Evolutionary conservation across 106 monocot genomes (phyloP), one percentile per base, ranked within the genome.

Genomic region (Acanthochlamys bracteata): DNA sequence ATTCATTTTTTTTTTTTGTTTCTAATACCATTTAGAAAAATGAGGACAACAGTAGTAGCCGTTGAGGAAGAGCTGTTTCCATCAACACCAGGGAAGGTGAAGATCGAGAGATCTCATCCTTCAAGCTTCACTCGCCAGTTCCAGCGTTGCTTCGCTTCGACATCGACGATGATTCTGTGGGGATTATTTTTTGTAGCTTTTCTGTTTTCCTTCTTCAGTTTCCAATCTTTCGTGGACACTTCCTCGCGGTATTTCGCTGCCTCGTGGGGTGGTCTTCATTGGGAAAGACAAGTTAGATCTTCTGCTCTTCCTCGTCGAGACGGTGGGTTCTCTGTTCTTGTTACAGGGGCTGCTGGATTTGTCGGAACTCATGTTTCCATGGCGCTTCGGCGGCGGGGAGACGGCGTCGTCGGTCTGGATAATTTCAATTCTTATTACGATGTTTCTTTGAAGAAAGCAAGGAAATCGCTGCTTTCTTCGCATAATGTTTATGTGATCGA

Each of bases 101-200:
- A 78, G 68, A 68, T 78, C 57, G 78, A 78, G 15, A 53, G 78
- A 24, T 47, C 56, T 57, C 79, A 70, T 63, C 19, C 65, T 8
- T 12, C 15, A 3, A 21, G 20, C 55, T 56, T 78, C 20, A 63
- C 52, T 43, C 74, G 79, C 7, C 79, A 74, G 63, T 70, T 74
- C 45, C 49, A 70, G 53, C 79, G 79, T 16, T 79, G 74, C 79
- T 79, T 79, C 79, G 69, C 79, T 14, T 79, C 74, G 33, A 74
- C 79, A 17, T 17, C 42, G 61, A 79, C 69, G 40, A 74, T 79
- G 69, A 70, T 79, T 55, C 55, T 79, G 9, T 79, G 79, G 79
- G 70, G 66, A 23, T 52, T 74, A 24, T 74, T 74, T 60, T 61
- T 74, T 20, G 57, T 70, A 22, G 74, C 74, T 23, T 70, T 70